These are phyloP conservation scores for Moesziomyces globuligerus DNA, from an alignment of 1,284 basidiomycete genomes.

Conservation along the genomic window DNA sequence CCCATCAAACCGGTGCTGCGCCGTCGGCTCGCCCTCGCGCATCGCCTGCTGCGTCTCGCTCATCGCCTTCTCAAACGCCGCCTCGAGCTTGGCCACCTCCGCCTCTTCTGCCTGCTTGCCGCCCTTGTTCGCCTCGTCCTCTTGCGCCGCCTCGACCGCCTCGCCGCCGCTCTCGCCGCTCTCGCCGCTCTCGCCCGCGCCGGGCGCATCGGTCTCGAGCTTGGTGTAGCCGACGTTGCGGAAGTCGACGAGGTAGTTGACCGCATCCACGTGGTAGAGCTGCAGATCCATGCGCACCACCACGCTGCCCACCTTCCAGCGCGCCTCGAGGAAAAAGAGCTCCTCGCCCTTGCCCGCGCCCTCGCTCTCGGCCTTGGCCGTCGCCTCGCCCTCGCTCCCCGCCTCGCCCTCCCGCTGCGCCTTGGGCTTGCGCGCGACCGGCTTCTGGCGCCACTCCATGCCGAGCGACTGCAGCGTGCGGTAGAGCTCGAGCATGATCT, in stretches of 20 bases:
- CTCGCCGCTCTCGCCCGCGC: neutral
- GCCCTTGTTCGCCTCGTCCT: no score
- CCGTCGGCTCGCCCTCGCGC: slow-evolving; percentile 20
- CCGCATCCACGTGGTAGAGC: slow-evolving; percentile 91
- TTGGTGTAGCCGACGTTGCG: slow-evolving; percentile 91
- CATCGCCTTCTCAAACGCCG: slow-evolving; percentile 40
- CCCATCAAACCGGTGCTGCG: slow-evolving; percentile 29
- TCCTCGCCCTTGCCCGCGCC: slow-evolving; percentile 71
- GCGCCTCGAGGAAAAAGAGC: slow-evolving; percentile 93
- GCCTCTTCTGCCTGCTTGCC: neutral
- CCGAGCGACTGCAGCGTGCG: slow-evolving; percentile 88
- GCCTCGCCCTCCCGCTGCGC: slow-evolving; percentile 14
- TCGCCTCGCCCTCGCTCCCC: slow-evolving; percentile 29
- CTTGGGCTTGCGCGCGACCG: slow-evolving; percentile 10
- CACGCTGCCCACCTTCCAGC: slow-evolving; percentile 78
- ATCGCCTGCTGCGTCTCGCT: slow-evolving; percentile 28
- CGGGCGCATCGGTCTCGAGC: slow-evolving; percentile 68
- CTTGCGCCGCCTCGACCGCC: neutral
- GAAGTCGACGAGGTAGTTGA: slow-evolving; percentile 98
- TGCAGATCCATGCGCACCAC: slow-evolving; percentile 88
- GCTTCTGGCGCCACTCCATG: slow-evolving; percentile 84
- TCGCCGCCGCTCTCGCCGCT: no score
- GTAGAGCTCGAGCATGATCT: slow-evolving; percentile 99
- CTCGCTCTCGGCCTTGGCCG: slow-evolving; percentile 41
- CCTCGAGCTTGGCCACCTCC: slow-evolving; percentile 29